Base-by-base conservation (phyloP, 2,329 filamentous ascomycete species). In the Ophiostoma fasciatum region DNA sequence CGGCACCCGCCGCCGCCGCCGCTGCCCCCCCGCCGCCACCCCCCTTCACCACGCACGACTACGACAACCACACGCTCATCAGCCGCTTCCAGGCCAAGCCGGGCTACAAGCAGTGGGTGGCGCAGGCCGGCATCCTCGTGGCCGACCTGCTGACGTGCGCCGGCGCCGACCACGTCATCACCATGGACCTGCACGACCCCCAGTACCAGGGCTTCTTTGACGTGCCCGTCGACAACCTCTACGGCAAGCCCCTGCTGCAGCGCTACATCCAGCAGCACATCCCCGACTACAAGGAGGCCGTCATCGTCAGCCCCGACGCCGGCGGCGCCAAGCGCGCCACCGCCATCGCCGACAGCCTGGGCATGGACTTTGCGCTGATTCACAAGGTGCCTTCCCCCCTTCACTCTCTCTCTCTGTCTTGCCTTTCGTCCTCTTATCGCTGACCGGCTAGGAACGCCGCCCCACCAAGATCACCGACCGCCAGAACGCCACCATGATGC, bases 21-120 rank as follows among this genome's bases (percentile, higher is more conserved):
- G n/a, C n/a, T n/a, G n/a, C n/a, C n/a, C n/a, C n/a, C n/a, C n/a
- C n/a, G n/a, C n/a, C 27, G 15, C 39, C 62, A 23, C 64, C 61
- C 40, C 65, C 61, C 44, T 73, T 68, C 52, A 72, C 71, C 7
- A 75, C 69, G 25, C 74, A 82, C 50, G 77, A 82, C 48, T 69
- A 74, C 46, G 67, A 73, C 49, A 74, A 74, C 51, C 62, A 65
- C 33, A 58, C 62, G 13, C 64, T 69, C 36, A 57, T 71, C 42
- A 66, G 64, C 39, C 67, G 66, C 49, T 66, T 78, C 54, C 73
- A 84, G 54, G 77, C 83, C 15, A 87, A 88, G 54, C 83, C 87
- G 7, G 90, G 90, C 34, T 98, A 98, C 59, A 90, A 90, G 63
- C 84, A 94, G 62, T 98, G 90, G 90, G 88, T 98, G 44, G 90